Conservation (phyloP, 2,329 filamentous ascomycete species). For the Stachybotrys chlorohalonatus region DNA sequence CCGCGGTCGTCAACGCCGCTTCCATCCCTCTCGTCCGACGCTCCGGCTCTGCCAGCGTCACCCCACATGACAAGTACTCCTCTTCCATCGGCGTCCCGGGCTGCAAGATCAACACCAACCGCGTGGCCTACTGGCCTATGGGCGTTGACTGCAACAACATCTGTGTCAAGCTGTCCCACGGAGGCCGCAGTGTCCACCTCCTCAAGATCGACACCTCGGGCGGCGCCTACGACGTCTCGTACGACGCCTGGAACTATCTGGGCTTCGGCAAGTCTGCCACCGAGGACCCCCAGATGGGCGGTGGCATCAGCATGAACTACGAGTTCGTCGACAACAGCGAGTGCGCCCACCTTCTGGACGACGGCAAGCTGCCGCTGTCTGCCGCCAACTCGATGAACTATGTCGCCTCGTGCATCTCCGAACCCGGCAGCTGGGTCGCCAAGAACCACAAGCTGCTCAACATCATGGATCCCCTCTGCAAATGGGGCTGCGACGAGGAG, state of each 20-base stretch:
- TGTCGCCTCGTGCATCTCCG: conserved; percentile 34
- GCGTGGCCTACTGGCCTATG: conserved; percentile 51
- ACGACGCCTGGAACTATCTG: conserved; percentile 54
- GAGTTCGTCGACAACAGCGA: conserved; percentile 36
- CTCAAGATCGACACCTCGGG: conserved; percentile 47
- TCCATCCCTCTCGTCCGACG: conserved; percentile 13
- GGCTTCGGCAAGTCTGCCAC: conserved; percentile 38
- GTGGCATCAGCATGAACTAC: conserved; percentile 41
- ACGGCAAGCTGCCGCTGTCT: conserved; percentile 41
- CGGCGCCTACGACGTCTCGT: conserved; percentile 49
- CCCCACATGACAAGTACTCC: conserved; percentile 47
- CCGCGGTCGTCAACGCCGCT: conserved; percentile 17
- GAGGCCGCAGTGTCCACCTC: conserved; percentile 43
- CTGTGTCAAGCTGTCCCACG: conserved; percentile 44
- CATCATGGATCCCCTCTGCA: conserved; percentile 40
- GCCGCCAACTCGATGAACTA: conserved; percentile 50
- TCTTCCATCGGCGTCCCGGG: conserved; percentile 49
- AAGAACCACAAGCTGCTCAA: conserved; percentile 45
- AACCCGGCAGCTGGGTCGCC: conserved; percentile 39
- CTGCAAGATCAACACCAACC: conserved; percentile 52
- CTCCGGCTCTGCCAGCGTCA: conserved; percentile 27
- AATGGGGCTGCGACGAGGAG: conserved; percentile 39
- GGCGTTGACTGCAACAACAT: conserved; percentile 45
- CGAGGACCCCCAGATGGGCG: conserved; percentile 35
- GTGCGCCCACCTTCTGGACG: conserved; percentile 40